These are phyloP conservation scores for Pythium graminicola DNA, from an alignment of 352 stramenopile genomes.

Conservation along the genomic window DNA sequence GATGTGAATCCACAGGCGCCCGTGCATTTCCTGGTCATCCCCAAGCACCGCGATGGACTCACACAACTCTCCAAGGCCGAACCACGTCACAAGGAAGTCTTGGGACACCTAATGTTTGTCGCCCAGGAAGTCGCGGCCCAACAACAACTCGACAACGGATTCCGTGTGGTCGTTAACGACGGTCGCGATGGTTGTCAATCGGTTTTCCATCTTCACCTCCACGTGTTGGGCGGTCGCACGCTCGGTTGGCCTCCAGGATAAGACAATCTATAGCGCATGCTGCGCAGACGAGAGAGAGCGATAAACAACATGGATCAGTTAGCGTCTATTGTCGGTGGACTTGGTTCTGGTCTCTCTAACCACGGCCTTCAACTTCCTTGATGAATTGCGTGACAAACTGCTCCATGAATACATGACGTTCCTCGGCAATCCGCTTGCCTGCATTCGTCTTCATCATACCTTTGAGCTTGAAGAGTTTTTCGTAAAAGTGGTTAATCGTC, in stretches of 20 bases:
- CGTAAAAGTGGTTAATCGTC: constrained; percentile 89
- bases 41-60: constrained; percentile 91
- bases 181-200: constrained; percentile 90
- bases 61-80: constrained; percentile 87
- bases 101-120: constrained; percentile 92
- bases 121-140: constrained; percentile 92
- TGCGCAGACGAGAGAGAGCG: neutral
- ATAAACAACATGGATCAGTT: neutral
- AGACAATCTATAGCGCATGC: constrained; percentile 9
- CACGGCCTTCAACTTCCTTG: constrained; percentile 59
- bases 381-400: constrained; percentile 76
- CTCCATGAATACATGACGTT: constrained; percentile 85
- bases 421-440: constrained; percentile 64
- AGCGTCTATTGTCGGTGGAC: no score
- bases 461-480: constrained; percentile 87
- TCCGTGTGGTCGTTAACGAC: constrained; percentile 98
- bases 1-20: constrained; percentile 96
- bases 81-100: constrained; percentile 90
- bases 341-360: no score
- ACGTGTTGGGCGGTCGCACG: constrained; percentile 92
- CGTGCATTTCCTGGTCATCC: constrained; percentile 97
- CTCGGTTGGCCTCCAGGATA: constrained; percentile 93
- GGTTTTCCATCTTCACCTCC: constrained; percentile 90
- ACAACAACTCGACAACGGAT: constrained; percentile 88
- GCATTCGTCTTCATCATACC: constrained; percentile 84